These are phyloP conservation scores for Filobasidium floriforme DNA, from an alignment of 768 basidiomycete species.

Conservation along the genomic window DNA sequence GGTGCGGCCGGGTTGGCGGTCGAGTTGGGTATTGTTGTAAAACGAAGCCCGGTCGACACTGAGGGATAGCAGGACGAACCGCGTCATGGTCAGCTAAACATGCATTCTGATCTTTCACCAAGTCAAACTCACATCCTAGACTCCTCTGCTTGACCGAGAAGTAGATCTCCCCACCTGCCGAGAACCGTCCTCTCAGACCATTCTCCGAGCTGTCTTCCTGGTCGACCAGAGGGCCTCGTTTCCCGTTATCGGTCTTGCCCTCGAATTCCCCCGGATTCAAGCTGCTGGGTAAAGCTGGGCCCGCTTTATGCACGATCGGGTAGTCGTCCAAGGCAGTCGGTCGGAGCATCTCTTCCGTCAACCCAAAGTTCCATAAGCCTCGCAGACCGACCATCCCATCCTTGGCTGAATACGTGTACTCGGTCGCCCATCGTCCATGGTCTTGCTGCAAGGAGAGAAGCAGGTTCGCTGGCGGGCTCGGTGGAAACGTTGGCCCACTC, in stretches of 20 bases:
- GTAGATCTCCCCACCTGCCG: constrained; percentile 87
- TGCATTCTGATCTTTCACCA: not conserved
- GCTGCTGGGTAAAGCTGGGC: not conserved
- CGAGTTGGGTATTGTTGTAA: constrained; percentile 76
- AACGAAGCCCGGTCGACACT: constrained; percentile 93
- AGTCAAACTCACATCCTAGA: constrained; percentile 64
- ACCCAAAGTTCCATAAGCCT: constrained; percentile 85
- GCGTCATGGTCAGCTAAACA: not conserved
- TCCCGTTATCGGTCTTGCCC: constrained; percentile 25
- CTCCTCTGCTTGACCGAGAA: constrained; percentile 87
- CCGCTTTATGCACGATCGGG: not conserved
- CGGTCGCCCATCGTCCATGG: constrained; percentile 81
- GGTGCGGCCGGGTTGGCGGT: constrained; percentile 53
- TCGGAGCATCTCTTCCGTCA: constrained; percentile 48
- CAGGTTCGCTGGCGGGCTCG: constrained; percentile 45
- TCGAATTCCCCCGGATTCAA: not conserved
- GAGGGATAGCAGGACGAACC: not conserved
- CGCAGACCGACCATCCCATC: constrained; percentile 88
- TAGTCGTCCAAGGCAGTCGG: constrained; percentile 26
- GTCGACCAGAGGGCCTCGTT: constrained; percentile 71
- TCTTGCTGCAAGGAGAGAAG: constrained; percentile 88
- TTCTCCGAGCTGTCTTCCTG: constrained; percentile 90
- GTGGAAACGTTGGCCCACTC: constrained; percentile 47
- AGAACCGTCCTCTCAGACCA: constrained; percentile 80
- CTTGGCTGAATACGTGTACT: constrained; percentile 89